Conservation (phyloP, 371 early-diverging fungal species). For the Polyrhizophydium stewartii region DNA sequence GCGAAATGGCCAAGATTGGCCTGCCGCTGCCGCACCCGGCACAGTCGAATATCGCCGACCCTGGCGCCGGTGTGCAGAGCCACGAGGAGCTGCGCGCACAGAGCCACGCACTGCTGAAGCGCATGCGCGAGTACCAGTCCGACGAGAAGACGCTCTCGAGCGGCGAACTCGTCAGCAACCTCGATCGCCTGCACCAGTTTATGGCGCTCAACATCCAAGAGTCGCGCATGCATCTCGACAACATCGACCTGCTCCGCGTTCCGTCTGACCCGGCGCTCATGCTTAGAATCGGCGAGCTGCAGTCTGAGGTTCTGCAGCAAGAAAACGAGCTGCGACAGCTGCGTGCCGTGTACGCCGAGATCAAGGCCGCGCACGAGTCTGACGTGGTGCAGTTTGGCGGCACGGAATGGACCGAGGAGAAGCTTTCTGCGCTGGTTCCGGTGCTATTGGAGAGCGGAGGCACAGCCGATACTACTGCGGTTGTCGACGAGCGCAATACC, state of each 20-base stretch:
- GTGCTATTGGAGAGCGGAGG: not conserved
- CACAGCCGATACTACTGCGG: too few species aligned
- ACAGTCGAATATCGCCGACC: too few species aligned
- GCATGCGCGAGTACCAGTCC: slow-evolving; percentile 2
- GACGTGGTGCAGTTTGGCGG: not conserved
- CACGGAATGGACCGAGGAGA: not conserved
- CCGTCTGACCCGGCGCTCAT: not conserved
- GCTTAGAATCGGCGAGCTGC: not conserved
- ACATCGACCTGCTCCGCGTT: not conserved
- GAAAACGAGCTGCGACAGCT: not conserved
- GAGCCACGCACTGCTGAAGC: not conserved
- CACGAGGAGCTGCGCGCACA: not conserved
- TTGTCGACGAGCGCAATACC: not conserved
- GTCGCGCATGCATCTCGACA: not conserved
- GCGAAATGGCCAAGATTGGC: not conserved
- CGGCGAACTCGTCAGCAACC: not conserved
- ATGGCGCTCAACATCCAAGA: slow-evolving; percentile 3
- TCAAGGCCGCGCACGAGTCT: not conserved
- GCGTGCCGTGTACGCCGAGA: not conserved
- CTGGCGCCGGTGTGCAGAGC: not conserved
- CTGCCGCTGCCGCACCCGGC: not conserved
- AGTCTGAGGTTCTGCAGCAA: not conserved
- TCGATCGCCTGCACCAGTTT: slow-evolving; percentile 5
- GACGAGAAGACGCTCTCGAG: slow-evolving; percentile 5
- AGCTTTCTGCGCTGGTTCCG: not conserved